Evolutionary conservation across 1,284 basidiomycete species (phyloP).

Genomic region (Lentinula novae-zelandiae): DNA sequence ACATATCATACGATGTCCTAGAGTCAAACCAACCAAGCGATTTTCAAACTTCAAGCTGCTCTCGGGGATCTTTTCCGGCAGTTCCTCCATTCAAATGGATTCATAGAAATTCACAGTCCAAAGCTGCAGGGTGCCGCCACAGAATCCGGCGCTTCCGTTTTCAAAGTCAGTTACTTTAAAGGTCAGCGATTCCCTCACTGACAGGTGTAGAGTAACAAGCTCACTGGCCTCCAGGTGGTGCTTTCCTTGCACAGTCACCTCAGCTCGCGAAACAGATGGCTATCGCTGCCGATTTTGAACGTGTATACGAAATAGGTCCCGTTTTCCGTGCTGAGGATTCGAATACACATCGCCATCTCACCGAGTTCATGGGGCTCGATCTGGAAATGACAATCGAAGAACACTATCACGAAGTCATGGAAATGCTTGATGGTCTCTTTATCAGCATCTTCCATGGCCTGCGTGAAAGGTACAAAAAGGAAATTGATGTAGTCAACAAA

Average conservation of each 20-base stretch:
- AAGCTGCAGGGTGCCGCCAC: slow-evolving; percentile 98
- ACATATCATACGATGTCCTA: slow-evolving; percentile 27
- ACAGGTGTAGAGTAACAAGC: neutral
- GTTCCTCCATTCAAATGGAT: slow-evolving; percentile 73
- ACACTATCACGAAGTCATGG: slow-evolving; percentile 96
- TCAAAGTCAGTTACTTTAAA: slow-evolving; percentile 99
- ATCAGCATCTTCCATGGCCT: slow-evolving; percentile 82
- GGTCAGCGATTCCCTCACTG: slow-evolving; percentile 35
- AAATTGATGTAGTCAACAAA: slow-evolving; percentile 77
- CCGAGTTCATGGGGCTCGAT: slow-evolving; percentile 98
- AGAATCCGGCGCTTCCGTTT: slow-evolving; percentile 95
- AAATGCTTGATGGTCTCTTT: slow-evolving; percentile 82
- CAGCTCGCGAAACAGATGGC: slow-evolving; percentile 99
- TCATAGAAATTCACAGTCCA: slow-evolving; percentile 96
- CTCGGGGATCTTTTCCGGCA: slow-evolving; percentile 90
- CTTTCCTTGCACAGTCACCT: slow-evolving; percentile 95
- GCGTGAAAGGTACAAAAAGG: slow-evolving; percentile 72
- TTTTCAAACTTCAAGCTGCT: slow-evolving; percentile 90
- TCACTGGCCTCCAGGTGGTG: slow-evolving; percentile 51
- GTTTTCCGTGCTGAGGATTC: slow-evolving; percentile 99
- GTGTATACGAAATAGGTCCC: slow-evolving; percentile 95
- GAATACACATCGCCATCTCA: slow-evolving; percentile 97
- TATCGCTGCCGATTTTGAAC: slow-evolving; percentile 96
- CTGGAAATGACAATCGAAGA: slow-evolving; percentile 98
- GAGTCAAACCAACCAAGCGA: slow-evolving; percentile 95